These are phyloP conservation scores for Paramecium primaurelia DNA, from an alignment of 73 alveolate genomes.

Conservation along the genomic window DNA sequence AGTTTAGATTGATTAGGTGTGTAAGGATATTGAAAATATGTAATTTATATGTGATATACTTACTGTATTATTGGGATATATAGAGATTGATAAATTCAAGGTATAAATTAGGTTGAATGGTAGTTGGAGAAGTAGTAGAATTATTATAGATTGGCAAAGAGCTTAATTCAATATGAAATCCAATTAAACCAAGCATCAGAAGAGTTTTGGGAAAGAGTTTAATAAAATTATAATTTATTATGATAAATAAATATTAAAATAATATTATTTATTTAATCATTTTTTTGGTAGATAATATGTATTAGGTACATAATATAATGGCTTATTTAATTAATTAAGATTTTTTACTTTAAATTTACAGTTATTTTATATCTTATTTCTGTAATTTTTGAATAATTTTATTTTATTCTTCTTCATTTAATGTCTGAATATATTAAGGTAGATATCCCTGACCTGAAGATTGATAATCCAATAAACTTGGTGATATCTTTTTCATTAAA, in stretches of 20 bases:
- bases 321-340: background rate
- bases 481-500: background rate
- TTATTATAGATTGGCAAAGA: background rate
- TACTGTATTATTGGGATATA: constrained; percentile 42
- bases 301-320: background rate
- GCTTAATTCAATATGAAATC: background rate
- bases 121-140: background rate
- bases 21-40: constrained; percentile 33
- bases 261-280: background rate
- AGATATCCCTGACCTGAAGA: background rate
- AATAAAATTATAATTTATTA: background rate
- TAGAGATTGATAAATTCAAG: constrained; percentile 57
- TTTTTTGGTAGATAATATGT: background rate
- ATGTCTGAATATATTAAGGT: background rate
- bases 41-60: constrained; percentile 39
- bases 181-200: background rate
- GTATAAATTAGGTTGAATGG: background rate
- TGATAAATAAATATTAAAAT: background rate
- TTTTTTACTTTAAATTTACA: no score
- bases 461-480: background rate
- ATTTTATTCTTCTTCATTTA: background rate
- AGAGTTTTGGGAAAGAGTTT: constrained; percentile 22
- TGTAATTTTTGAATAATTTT: background rate
- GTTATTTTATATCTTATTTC: background rate
- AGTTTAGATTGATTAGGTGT: background rate